These are phyloP conservation scores for Fusarium subtropicale DNA, from an alignment of 2,329 filamentous ascomycete species.

Conservation along the genomic window DNA sequence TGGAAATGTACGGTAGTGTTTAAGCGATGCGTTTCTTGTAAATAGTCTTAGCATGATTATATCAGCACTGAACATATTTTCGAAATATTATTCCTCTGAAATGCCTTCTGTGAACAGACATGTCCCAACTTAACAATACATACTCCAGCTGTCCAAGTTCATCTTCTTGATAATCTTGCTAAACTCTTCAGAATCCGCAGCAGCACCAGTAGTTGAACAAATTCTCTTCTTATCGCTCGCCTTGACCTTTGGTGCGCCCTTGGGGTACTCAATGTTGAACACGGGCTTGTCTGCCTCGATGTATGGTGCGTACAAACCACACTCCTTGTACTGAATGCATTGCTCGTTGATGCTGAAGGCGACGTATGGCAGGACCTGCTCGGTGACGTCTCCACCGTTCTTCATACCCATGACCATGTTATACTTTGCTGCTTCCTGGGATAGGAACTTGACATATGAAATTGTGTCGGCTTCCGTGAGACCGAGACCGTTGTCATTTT, in stretches of 20 bases:
- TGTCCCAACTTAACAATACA: background rate
- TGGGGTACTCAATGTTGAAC: slow-evolving; percentile 66
- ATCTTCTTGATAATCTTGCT: slow-evolving; percentile 75
- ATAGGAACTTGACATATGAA: slow-evolving; percentile 69
- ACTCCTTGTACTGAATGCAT: slow-evolving; percentile 71
- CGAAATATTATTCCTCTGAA: no score
- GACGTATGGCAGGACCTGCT: slow-evolving; percentile 59
- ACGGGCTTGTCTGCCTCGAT: slow-evolving; percentile 49
- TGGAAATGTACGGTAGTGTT: no score
- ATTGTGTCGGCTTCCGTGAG: slow-evolving; percentile 68
- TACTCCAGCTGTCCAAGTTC: slow-evolving; percentile 68
- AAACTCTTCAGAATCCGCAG: slow-evolving; percentile 60
- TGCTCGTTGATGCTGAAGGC: slow-evolving; percentile 77
- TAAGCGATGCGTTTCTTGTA: background rate
- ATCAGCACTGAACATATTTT: background rate
- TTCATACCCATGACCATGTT: slow-evolving; percentile 74
- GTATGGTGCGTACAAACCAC: slow-evolving; percentile 67
- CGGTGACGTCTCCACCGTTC: slow-evolving; percentile 71
- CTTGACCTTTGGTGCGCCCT: slow-evolving; percentile 56
- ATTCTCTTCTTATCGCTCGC: slow-evolving; percentile 51
- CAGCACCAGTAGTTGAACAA: slow-evolving; percentile 54
- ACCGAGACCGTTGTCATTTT: slow-evolving; percentile 70
- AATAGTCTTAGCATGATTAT: background rate
- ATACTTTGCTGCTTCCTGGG: slow-evolving; percentile 61
- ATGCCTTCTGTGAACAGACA: no score